A percentile compares a stretch with the other conserved stretches of the same genome.
phyloP scores from a whole-genome alignment of 2,329 filamentous ascomycete species.

The Laburnicola sp. region DNA sequence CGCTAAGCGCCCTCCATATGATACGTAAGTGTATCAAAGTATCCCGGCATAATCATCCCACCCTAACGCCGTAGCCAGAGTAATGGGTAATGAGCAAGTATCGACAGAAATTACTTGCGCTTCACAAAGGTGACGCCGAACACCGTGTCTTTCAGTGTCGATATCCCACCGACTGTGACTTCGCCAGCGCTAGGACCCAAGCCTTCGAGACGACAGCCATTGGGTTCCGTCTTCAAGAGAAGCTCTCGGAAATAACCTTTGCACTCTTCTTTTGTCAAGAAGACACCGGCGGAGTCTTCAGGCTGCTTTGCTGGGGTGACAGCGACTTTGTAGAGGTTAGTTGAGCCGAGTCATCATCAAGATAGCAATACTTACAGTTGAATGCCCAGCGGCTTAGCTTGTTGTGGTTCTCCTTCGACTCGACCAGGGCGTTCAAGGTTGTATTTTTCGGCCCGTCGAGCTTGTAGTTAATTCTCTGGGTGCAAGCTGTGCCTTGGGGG shows the following conservation, averaged over 20 bases:
- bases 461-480: slow-evolving; percentile 20
- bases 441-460: slow-evolving; percentile 23
- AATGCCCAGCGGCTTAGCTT: slow-evolving; percentile 24
- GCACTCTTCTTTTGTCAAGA: slow-evolving; percentile 32
- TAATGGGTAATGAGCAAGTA: too few species aligned
- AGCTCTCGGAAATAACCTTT: slow-evolving; percentile 34
- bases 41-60: neutral
- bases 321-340: slow-evolving; percentile 19
- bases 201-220: slow-evolving; percentile 23
- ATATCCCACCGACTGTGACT: slow-evolving; percentile 26
- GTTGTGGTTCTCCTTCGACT: slow-evolving; percentile 20
- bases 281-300: slow-evolving; percentile 18
- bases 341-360: neutral
- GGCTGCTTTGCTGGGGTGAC: slow-evolving; percentile 27
- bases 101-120: neutral
- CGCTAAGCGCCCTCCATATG: too few species aligned
- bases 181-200: slow-evolving; percentile 27
- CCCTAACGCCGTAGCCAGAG: too few species aligned
- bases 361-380: slow-evolving; percentile 21
- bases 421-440: slow-evolving; percentile 23
- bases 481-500: slow-evolving; percentile 19
- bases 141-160: slow-evolving; percentile 25
- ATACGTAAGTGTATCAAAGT: neutral
- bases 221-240: slow-evolving; percentile 19
- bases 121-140: slow-evolving; percentile 17